Evolutionary conservation across 768 basidiomycete genomes (phyloP).

Genomic region (Agaricus subrufescens): DNA sequence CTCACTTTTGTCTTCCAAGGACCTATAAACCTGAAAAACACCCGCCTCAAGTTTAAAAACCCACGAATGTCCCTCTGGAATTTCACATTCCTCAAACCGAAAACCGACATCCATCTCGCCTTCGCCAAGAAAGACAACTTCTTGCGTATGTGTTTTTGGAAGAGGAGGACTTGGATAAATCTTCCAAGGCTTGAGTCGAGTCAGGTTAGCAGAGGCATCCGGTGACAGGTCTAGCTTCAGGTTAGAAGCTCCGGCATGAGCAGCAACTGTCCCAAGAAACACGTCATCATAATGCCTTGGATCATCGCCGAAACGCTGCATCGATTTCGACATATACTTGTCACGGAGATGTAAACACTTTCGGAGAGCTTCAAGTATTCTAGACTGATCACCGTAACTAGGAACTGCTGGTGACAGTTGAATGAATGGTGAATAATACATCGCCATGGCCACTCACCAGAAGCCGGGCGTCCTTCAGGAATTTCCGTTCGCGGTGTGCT

Average conservation of each 20-base stretch:
- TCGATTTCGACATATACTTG: conserved; percentile 87
- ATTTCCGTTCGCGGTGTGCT: conserved; percentile 22
- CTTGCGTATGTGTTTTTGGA: conserved; percentile 91
- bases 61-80: conserved; percentile 65
- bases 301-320: conserved; percentile 92
- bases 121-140: conserved; percentile 40
- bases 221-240: conserved; percentile 51
- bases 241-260: conserved; percentile 58
- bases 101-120: conserved; percentile 44
- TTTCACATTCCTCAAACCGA: conserved; percentile 60
- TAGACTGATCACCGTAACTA: conserved; percentile 41
- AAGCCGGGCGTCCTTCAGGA: conserved; percentile 29
- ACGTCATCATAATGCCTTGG: conserved; percentile 85
- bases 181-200: conserved; percentile 58
- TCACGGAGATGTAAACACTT: conserved; percentile 89
- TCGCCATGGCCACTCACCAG: no score
- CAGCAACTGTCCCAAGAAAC: conserved; percentile 65
- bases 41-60: conserved; percentile 82
- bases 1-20: conserved; percentile 24
- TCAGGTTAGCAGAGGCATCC: conserved; percentile 20
- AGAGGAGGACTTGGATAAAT: conserved; percentile 93
- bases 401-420: conserved; percentile 17
- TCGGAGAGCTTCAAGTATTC: conserved; percentile 68
- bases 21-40: conserved; percentile 80
- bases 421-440: no score